These are phyloP conservation scores for Colletotrichum musae DNA, from an alignment of 2,329 filamentous ascomycete species.

Conservation along the genomic window DNA sequence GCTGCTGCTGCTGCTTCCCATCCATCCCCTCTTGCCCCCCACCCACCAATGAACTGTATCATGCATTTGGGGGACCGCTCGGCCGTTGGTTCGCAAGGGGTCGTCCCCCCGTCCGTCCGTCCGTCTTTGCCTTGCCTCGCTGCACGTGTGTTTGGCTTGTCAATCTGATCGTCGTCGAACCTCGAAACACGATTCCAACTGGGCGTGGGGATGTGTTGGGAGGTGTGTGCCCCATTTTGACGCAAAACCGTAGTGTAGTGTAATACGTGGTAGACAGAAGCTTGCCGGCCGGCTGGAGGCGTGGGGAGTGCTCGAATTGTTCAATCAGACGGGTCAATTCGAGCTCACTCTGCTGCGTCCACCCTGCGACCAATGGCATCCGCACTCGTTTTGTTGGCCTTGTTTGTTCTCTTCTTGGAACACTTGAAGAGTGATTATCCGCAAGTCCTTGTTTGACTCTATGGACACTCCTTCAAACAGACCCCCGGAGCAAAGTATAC, in stretches of 20 bases:
- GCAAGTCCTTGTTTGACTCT: no score
- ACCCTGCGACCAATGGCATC: neutral
- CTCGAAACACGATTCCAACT: neutral
- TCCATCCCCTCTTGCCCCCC: no score
- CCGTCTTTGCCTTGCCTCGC: neutral
- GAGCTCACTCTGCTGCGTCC: neutral
- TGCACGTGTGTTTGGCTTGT: constrained; percentile 5
- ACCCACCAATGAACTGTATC: neutral
- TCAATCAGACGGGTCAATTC: constrained; percentile 14
- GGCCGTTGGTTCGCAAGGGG: constrained; percentile 13
- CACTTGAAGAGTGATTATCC: no score
- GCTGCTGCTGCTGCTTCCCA: no score
- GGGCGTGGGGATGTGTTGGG: no score
- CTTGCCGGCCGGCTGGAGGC: neutral
- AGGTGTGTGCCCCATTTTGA: no score
- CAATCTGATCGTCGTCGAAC: constrained; percentile 17
- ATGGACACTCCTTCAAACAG: no score
- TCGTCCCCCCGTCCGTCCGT: neutral
- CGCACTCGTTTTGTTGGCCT: neutral
- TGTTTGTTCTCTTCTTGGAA: no score
- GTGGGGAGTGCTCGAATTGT: neutral
- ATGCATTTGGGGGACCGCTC: constrained; percentile 10
- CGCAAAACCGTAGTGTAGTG: no score
- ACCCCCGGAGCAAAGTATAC: no score
- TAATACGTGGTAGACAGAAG: no score